Conservation (phyloP, 345 rosid species). For the Acer saccharum region DNA sequence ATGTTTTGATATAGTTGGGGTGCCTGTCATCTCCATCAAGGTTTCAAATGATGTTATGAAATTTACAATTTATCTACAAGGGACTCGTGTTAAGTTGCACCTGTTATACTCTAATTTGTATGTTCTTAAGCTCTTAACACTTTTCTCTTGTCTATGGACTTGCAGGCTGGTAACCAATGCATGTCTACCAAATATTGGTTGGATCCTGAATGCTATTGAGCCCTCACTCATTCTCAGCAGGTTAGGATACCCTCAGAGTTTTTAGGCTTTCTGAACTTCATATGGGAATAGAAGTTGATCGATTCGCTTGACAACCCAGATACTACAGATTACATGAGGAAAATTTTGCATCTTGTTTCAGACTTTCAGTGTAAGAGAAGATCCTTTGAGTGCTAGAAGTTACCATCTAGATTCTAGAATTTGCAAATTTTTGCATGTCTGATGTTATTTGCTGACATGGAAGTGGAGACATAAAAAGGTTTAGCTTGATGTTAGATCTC, state of each 20-base stretch:
- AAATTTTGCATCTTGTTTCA: neutral
- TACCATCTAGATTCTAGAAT: neutral
- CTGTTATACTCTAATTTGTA: neutral
- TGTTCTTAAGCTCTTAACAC: neutral
- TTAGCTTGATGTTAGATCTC: neutral
- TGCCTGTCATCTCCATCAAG: neutral
- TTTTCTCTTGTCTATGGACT: neutral
- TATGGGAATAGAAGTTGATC: neutral
- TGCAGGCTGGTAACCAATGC: slow-evolving; percentile 10
- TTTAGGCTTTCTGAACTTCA: neutral
- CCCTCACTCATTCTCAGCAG: neutral
- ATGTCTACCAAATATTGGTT: slow-evolving; percentile 2
- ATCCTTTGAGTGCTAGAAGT: neutral
- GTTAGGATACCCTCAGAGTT: neutral
- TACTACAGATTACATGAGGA: neutral
- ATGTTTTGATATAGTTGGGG: too few relatives aligned
- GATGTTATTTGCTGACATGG: neutral
- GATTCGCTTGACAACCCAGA: slow-evolving; percentile 10
- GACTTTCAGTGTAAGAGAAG: neutral
- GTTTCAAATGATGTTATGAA: neutral
- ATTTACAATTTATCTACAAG: neutral
- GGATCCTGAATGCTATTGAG: neutral
- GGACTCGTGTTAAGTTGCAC: neutral
- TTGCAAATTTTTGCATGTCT: neutral
- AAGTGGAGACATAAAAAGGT: neutral